Conservation (phyloP, 1,139 yeast genomes). For the Pichia norvegensis region DNA sequence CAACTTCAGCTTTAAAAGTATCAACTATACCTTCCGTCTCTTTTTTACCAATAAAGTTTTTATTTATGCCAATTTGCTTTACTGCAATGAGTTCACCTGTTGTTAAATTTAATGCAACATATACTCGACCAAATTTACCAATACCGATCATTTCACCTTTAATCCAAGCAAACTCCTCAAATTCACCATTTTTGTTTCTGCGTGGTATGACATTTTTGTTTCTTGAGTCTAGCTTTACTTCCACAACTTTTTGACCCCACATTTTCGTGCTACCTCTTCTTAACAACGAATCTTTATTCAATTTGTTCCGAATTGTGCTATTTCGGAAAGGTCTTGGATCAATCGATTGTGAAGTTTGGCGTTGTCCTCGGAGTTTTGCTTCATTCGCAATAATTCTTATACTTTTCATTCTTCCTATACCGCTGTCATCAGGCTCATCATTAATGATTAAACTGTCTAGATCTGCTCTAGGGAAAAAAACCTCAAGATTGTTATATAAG, state of each 20-base stretch:
- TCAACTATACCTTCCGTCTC: constrained; percentile 55
- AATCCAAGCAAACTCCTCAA: constrained; percentile 92
- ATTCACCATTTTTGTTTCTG: constrained; percentile 56
- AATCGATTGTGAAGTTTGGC: not conserved
- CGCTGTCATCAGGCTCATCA: constrained; percentile 33
- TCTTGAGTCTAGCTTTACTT: constrained; percentile 45
- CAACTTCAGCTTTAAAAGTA: constrained; percentile 85
- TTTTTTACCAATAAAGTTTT: constrained; percentile 32
- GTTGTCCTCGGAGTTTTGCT: constrained; percentile 35
- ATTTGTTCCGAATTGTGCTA: not conserved
- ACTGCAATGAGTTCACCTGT: constrained; percentile 99
- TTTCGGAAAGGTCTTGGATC: not conserved
- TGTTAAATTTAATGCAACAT: constrained; percentile 84
- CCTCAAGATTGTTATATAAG: constrained; percentile 82
- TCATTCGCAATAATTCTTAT: constrained; percentile 90
- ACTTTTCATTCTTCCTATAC: constrained; percentile 60
- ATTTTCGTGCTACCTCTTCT: constrained; percentile 82
- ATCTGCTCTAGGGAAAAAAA: constrained; percentile 87
- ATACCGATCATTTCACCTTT: constrained; percentile 95
- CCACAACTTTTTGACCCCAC: constrained; percentile 96
- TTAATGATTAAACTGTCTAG: constrained; percentile 88
- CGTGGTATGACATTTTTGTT: constrained; percentile 10
- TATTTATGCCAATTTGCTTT: constrained; percentile 77
- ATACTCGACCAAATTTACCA: constrained; percentile 97
- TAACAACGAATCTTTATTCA: constrained; percentile 22